phyloP scores from a whole-genome alignment of 2,329 filamentous ascomycete genomes.

The Talaromyces sp. region DNA sequence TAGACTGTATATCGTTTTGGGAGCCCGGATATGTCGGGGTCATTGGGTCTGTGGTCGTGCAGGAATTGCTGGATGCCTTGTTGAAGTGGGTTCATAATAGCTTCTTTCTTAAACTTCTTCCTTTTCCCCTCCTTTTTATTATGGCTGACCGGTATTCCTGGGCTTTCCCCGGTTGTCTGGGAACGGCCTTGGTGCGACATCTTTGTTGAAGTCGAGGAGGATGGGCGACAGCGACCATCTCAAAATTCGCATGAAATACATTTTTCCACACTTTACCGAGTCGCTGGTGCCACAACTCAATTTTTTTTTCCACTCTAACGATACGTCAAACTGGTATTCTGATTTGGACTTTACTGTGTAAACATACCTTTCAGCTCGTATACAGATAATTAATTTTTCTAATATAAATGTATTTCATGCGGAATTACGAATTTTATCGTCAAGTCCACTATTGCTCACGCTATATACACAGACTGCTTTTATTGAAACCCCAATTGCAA shows the following conservation, averaged over 20 bases:
- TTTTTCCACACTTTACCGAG: too few species aligned
- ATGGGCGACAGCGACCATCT: not conserved
- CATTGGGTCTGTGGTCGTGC: constrained; percentile 21
- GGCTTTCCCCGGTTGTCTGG: not conserved
- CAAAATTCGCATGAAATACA: too few species aligned
- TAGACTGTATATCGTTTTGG: constrained; percentile 55
- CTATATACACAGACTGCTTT: too few species aligned
- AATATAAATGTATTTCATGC: too few species aligned
- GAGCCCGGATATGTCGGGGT: constrained; percentile 22
- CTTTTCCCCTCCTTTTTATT: not conserved
- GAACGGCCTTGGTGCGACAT: not conserved
- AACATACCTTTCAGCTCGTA: too few species aligned
- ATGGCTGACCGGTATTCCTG: not conserved
- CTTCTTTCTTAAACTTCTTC: constrained; percentile 6
- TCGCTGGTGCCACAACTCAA: too few species aligned
- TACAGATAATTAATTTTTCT: too few species aligned
- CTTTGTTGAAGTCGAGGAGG: not conserved
- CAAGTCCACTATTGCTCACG: too few species aligned
- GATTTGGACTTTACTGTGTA: too few species aligned
- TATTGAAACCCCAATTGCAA: not conserved
- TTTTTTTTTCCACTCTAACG: too few species aligned
- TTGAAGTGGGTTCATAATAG: constrained; percentile 30
- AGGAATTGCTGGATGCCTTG: constrained; percentile 32
- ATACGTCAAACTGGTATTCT: too few species aligned
- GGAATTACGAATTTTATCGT: too few species aligned